Evolutionary conservation across 352 stramenopile genomes (phyloP), one percentile per base, ranked within the genome.

Genomic region (Globisporangium nunn): DNA sequence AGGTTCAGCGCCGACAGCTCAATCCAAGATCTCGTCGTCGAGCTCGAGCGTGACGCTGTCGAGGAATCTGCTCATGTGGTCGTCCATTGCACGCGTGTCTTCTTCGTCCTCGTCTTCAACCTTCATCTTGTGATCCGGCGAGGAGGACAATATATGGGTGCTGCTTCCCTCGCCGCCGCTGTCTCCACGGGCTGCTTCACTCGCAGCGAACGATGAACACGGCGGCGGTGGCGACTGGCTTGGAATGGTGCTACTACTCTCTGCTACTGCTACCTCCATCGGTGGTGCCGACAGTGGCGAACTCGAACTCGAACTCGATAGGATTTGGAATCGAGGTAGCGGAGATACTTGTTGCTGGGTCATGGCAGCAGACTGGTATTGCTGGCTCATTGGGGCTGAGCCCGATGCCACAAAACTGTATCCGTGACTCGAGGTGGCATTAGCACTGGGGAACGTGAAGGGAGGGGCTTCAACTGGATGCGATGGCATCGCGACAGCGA

Each of bases 41-140:
- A 91, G 72, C 63, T 89, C 81, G 29, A 91, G 74, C 49, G 79
- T 72, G 52, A 91, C 81, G 56, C 81, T 91, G 54, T 91, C 81
- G 54, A 91, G 79, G 59, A 91, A 88, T 50, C 65, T 76, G 61
- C 67, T 89, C 78, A 91, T 91, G 66, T 91, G 80, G 63, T 90
- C 81, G 54, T 81, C 68, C 58, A 79, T 79, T n/a, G 70, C 46
- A 12, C 12, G 6, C 7, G 5, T 14, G 15, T 52, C 29, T 18
- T 39, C 4, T 5, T 40, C 47, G 29, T 48, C 43, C 44, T 31
- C 44, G 5, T 49, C 44, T 11, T 28, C 18, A 6, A 30, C 3
- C 44, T 31, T 3, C 44, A 17, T 8, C 44, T 30, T 29, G 43
- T 48, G 17, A 3, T 49, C 44, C 44, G 44, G 44, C 23, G 44